Evolutionary conservation across 1,284 basidiomycete genomes (phyloP), one percentile per base, ranked within the genome.

Genomic region (Ustilago curta): DNA sequence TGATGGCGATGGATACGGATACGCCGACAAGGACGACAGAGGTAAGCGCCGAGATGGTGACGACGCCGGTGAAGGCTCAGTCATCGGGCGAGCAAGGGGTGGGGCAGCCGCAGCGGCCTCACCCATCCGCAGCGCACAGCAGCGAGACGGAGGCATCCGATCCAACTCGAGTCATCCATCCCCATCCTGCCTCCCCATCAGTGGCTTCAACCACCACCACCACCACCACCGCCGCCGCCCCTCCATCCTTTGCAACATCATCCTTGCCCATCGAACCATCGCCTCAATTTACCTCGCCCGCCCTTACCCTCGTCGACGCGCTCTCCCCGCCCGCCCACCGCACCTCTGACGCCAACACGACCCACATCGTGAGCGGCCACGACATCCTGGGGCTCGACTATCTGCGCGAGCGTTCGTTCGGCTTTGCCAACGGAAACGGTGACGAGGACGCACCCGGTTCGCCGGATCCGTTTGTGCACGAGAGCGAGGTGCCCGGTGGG

Each of bases 371-470:
- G 5, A 6, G 14, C 19, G 31, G 21, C 7, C 8, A 27, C 11
- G 58, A 56, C 9, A 12, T 25, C 9, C 4, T 60, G 4, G 48
- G 50, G 14, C 19, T 53, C 3, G 55, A 69, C 35, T 56, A 39
- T 18, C 31, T 54, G 21, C n/a, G 57, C 3, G 42, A 29, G 3
- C 21, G 35, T 19, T 45, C 45, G 7, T 58, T 51, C 19, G 27
- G 40, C 4, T 54, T 56, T n/a, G 56, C 51, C 7, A 53, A 59
- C 23, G 57, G 44, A 18, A 39, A 21, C 7, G 57, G 44, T 12
- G 66, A 70, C 9, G 57, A 64, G 21, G 69, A 71, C 48, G 69
- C 69, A 19, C 44, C 45, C 16, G 69, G 69, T 8, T 58, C 44
- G 18, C 63, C 59, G 14, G 69, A 66, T 61, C 32, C 23, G 9